Percentiles rank a stretch among this genome's conserved stretches.
These are phyloP conservation scores for Lipomyces orientalis DNA, from an alignment of 805 yeast genomes.

Conservation along the genomic window DNA sequence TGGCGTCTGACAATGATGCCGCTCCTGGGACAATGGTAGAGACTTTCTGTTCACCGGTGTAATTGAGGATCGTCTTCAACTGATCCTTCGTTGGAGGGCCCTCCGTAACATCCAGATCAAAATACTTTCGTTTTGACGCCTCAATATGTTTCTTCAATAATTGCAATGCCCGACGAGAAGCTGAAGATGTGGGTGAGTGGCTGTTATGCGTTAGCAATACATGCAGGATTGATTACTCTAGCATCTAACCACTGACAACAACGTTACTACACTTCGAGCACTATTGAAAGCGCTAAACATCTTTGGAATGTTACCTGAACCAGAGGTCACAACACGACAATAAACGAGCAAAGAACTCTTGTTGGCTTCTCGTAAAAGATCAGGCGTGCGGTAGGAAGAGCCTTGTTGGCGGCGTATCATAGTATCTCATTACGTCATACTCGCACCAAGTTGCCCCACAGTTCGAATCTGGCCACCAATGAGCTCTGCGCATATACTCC, in stretches of 20 bases:
- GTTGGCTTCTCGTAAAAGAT: too few relatives aligned
- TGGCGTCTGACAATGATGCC: slow-evolving; percentile 25
- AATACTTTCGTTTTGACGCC: slow-evolving; percentile 36
- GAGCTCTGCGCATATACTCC: neutral
- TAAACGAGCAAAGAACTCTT: too few relatives aligned
- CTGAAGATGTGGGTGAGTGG: slow-evolving; percentile 36
- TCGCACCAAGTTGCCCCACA: too few relatives aligned
- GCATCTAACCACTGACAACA: slow-evolving; percentile 23
- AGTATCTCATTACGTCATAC: too few relatives aligned
- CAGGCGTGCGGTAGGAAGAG: too few relatives aligned
- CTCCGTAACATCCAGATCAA: slow-evolving; percentile 47
- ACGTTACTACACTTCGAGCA: slow-evolving; percentile 30
- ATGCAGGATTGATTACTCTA: neutral
- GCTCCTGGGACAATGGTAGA: slow-evolving; percentile 35
- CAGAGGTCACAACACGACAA: neutral
- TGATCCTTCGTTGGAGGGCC: slow-evolving; percentile 42
- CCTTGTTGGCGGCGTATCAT: too few relatives aligned
- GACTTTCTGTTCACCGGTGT: slow-evolving; percentile 29
- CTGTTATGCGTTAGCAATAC: slow-evolving; percentile 8
- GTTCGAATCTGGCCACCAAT: slow-evolving; percentile 4
- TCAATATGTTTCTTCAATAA: slow-evolving; percentile 13
- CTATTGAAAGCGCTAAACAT: slow-evolving; percentile 35
- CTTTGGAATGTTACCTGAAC: neutral
- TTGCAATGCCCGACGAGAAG: slow-evolving; percentile 29
- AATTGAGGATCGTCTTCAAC: slow-evolving; percentile 35